These are phyloP conservation scores for Lentinula sp. DNA, from an alignment of 768 basidiomycete genomes.

Conservation along the genomic window DNA sequence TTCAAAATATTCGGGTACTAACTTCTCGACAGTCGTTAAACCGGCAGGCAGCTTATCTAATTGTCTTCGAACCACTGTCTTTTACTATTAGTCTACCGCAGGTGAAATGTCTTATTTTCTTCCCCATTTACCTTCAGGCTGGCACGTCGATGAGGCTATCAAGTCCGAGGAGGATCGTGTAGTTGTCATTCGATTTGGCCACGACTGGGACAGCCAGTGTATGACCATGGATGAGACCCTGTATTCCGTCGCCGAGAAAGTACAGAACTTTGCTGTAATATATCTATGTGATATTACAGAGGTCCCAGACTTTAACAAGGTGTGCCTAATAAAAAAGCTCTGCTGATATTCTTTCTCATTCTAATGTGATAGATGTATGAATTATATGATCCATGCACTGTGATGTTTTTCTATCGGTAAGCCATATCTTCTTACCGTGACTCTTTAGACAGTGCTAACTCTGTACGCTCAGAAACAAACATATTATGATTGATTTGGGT, in stretches of 20 bases:
- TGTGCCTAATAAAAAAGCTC: constrained; percentile 21
- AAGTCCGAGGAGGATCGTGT: constrained; percentile 96
- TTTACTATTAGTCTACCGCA: background rate
- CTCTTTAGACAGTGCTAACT: constrained; percentile 5
- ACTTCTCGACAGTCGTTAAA: background rate
- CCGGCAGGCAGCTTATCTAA: constrained; percentile 1
- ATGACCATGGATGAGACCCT: constrained; percentile 99
- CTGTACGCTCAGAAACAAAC: constrained; percentile 68
- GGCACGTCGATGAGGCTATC: constrained; percentile 99
- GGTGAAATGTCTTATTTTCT: constrained; percentile 79
- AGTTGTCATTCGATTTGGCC: constrained; percentile 91
- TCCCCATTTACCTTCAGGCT: constrained; percentile 84
- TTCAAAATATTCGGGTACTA: background rate
- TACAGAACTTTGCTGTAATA: constrained; percentile 98
- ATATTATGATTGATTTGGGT: constrained; percentile 99
- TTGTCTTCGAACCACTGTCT: background rate
- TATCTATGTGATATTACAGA: constrained; percentile 94
- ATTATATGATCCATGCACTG: constrained; percentile 93
- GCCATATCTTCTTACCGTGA: constrained; percentile 15
- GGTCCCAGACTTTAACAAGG: constrained; percentile 99
- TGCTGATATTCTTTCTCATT: background rate
- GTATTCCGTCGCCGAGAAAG: constrained; percentile 87
- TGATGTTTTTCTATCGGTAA: constrained; percentile 98
- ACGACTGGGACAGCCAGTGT: constrained; percentile 90
- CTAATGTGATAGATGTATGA: constrained; percentile 81